Evolutionary conservation across 1,139 yeast genomes (phyloP), one percentile per base, ranked within the genome.

Genomic region (Meyerozyma sp.): DNA sequence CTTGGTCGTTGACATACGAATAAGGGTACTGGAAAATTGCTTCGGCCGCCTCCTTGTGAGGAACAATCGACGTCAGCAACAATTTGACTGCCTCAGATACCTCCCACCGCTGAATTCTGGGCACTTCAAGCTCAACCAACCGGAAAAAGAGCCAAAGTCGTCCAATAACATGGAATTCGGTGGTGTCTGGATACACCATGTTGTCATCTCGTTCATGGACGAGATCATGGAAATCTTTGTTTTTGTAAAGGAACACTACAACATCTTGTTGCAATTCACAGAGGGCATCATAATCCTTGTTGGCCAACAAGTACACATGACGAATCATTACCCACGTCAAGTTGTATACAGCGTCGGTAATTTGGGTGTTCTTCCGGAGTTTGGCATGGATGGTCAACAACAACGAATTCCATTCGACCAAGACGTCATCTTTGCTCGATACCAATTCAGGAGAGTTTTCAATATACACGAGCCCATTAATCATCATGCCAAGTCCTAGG

Each of bases 71-170:
- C 42, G 56, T 55, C 40, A 57, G 61, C 39, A 63, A 54, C 42
- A 59, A 61, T 32, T 57, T 54, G n/a, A 66, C 59, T n/a, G 61
- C 53, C 38, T 65, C 47, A 13, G 65, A 52, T 11, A 65, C 56
- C 1, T 69, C 68, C 44, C 62, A 62, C 40, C 54, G 58, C 46
- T 63, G 71, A 50, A 66, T 64, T 46, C 62, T 65, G 9, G 65
- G 53, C 23, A 53, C 55, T 27, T 62, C 68, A 18, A 65, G 45
- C 45, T 65, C 71, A 14, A 61, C 50, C 25, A 64, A 43, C 36
- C 70, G 51, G 11, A 66, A 44, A 44, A 64, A 62, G 11, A 62
- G 52, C 71, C 71, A 66, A 42, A 55, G 61, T 30, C 55, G 53
- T 5, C 62, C 56, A 5, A 64, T 43, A 11, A 57, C 25, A 27